phyloP scores from a whole-genome alignment of 305 asterid species.

The Nicotiana rustica region DNA sequence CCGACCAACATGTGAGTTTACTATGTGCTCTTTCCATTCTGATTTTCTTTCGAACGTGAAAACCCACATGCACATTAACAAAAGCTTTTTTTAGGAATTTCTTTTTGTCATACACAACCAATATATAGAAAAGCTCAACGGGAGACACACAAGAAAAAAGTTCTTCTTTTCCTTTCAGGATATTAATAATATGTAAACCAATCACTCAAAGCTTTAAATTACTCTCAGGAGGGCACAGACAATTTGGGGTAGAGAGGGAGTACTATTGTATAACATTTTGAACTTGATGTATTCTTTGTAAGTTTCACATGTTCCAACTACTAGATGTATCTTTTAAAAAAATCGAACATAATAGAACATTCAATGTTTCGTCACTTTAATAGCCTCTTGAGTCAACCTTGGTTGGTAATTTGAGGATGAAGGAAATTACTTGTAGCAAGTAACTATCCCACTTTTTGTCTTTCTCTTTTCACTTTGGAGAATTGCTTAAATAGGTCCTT shows the following conservation, averaged over 20 bases:
- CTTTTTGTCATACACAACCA: neutral
- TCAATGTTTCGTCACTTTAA: slow-evolving; percentile 17
- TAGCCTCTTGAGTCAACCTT: neutral
- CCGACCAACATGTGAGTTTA: slow-evolving; percentile 72
- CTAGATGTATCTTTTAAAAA: neutral
- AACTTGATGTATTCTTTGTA: slow-evolving; percentile 4
- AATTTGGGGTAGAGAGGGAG: slow-evolving; percentile 21
- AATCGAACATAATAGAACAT: neutral
- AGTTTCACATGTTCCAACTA: slow-evolving; percentile 23
- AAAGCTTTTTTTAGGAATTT: neutral
- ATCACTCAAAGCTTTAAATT: slow-evolving; percentile 17
- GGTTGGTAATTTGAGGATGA: neutral
- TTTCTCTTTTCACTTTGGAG: slow-evolving; percentile 23
- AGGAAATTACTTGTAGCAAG: neutral
- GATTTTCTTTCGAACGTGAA: neutral
- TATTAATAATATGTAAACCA: slow-evolving; percentile 3
- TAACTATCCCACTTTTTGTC: neutral
- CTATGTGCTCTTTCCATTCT: slow-evolving; percentile 16
- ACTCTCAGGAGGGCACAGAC: slow-evolving; percentile 5
- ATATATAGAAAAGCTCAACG: neutral
- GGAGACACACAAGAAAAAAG: neutral
- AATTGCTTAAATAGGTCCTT: slow-evolving; percentile 2
- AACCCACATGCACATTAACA: neutral
- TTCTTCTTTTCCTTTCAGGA: slow-evolving; percentile 8
- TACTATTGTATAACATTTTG: neutral